Evolutionary conservation across 352 stramenopile genomes (phyloP).

Genomic region (Thalassiosira exigua): DNA sequence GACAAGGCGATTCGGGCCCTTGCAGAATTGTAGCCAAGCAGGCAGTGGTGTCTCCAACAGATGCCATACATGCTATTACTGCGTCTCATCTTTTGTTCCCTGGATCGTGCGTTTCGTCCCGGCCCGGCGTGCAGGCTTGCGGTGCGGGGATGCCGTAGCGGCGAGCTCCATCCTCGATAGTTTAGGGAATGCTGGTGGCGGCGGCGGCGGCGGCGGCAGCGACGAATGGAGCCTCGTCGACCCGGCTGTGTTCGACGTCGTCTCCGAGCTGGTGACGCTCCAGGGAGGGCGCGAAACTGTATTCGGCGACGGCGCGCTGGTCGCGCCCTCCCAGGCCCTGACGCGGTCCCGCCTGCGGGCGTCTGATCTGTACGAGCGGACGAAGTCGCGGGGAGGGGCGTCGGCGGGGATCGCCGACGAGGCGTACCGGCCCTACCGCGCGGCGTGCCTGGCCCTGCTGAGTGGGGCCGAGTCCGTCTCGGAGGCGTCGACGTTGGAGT

Average conservation of each 20-base stretch:
- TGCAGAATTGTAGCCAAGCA: too few species aligned
- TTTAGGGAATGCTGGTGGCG: constrained; percentile 6
- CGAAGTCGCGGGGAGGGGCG: constrained; percentile 43
- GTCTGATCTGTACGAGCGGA: constrained; percentile 60
- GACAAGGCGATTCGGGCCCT: too few species aligned
- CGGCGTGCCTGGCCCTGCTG: constrained; percentile 67
- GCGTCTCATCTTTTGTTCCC: background rate
- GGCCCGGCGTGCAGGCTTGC: constrained; percentile 38
- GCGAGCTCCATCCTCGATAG: constrained; percentile 57
- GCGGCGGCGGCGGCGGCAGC: constrained; percentile 16
- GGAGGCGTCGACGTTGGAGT: constrained; percentile 44
- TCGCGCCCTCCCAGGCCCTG: constrained; percentile 36
- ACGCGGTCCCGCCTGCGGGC: constrained; percentile 35
- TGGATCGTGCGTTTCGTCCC: background rate
- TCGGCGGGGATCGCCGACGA: constrained; percentile 16
- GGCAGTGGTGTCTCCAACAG: too few species aligned
- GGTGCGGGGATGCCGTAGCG: constrained; percentile 69
- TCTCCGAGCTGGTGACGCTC: constrained; percentile 43
- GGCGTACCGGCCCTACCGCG: constrained; percentile 26
- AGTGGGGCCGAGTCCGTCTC: constrained; percentile 47
- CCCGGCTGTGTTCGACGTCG: constrained; percentile 31
- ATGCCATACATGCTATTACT: too few species aligned
- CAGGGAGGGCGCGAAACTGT: constrained; percentile 43
- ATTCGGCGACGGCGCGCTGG: constrained; percentile 39
- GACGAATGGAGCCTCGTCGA: constrained; percentile 37